Conservation (phyloP, 495 filamentous ascomycete species). For the Trichoderma asperelloides region DNA sequence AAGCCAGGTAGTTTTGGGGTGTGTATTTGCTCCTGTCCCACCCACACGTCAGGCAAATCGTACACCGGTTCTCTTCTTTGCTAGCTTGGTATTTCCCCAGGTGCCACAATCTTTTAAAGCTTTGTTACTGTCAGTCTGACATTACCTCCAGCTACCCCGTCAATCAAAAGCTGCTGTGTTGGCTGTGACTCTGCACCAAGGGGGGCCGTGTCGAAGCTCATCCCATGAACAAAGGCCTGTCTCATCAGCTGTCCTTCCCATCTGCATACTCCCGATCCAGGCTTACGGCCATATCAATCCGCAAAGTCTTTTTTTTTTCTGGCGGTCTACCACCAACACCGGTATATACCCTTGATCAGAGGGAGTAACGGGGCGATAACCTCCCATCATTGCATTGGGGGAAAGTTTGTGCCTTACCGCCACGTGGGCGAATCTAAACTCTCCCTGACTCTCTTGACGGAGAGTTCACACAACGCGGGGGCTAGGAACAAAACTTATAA, state of each 20-base stretch:
- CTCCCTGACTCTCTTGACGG: not conserved
- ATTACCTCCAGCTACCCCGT: not conserved
- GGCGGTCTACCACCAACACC: not conserved
- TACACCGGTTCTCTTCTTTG: constrained; percentile 1
- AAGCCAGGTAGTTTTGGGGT: not conserved
- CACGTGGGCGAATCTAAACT: not conserved
- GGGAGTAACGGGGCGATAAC: constrained; percentile 6
- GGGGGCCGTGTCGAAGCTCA: not conserved
- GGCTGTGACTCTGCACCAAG: not conserved
- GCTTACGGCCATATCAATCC: not conserved
- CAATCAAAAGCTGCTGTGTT: not conserved
- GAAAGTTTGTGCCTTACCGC: constrained; percentile 3
- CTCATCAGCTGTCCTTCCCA: not conserved
- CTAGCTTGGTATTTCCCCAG: not conserved
- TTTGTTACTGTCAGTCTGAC: constrained; percentile 4
- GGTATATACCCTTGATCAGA: not conserved
- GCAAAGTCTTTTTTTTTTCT: not conserved
- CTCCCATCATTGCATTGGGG: not conserved
- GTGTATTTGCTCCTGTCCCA: constrained; percentile 1
- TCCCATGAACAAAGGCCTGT: not conserved
- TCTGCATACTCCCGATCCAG: constrained; percentile 5
- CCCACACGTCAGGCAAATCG: constrained; percentile 7
- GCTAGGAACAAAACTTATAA: not conserved
- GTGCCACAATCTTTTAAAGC: not conserved
- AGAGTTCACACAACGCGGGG: not conserved